Conservation (phyloP, 306 rosid species). For the Prunus armeniaca region DNA sequence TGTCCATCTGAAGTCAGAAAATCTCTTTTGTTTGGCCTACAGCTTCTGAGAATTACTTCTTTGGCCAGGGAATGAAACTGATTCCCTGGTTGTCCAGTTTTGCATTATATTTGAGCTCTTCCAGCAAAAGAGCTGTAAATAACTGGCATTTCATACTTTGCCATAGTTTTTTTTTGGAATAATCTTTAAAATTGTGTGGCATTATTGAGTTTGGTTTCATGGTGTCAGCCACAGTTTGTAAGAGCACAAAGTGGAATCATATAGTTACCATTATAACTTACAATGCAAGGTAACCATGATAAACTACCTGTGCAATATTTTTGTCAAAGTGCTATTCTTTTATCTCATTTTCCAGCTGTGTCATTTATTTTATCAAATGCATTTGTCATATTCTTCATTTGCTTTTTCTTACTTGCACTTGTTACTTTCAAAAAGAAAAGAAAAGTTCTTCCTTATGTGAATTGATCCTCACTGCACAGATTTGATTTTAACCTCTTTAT, state of each 20-base stretch:
- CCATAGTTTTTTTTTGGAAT: background rate
- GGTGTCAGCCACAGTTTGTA: background rate
- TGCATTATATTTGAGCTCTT: background rate
- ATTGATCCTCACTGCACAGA: background rate
- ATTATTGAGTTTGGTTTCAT: background rate
- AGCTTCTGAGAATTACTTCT: no score
- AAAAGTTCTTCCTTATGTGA: background rate
- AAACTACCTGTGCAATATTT: background rate
- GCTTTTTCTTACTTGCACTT: background rate
- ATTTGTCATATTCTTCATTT: background rate
- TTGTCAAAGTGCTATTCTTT: background rate
- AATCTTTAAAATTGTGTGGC: background rate
- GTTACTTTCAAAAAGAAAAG: background rate
- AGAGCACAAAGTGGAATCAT: background rate
- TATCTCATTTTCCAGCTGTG: background rate
- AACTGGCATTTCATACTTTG: background rate
- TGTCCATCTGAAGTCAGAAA: background rate
- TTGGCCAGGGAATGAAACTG: no score
- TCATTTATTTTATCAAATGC: background rate
- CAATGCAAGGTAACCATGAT: background rate
- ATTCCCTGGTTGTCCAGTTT: no score
- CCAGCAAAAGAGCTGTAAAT: no score
- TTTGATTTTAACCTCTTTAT: constrained; percentile 19
- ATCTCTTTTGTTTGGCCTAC: background rate
- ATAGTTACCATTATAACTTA: background rate